Percentiles rank a stretch among this genome's conserved stretches.
phyloP scores from a whole-genome alignment of 2,329 filamentous ascomycete species.

The Aspergillus sergii region DNA sequence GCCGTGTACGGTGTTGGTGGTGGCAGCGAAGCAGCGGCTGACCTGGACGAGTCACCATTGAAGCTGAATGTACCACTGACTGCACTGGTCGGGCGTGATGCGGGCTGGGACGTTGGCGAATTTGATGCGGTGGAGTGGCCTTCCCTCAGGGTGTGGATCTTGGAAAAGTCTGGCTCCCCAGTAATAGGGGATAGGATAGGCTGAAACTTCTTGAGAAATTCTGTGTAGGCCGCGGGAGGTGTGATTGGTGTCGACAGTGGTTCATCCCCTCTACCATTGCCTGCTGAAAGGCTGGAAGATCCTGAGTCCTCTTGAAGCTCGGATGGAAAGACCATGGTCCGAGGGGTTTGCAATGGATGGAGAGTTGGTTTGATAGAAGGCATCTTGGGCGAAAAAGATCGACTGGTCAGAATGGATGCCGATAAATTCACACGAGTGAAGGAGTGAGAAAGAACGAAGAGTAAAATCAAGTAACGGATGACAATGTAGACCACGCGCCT shows the following conservation, averaged over 20 bases:
- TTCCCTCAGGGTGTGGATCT: constrained; percentile 25
- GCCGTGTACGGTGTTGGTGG: constrained; percentile 63
- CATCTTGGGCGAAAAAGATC: constrained; percentile 23
- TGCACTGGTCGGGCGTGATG: constrained; percentile 44
- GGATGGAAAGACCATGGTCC: constrained; percentile 51
- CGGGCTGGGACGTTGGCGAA: constrained; percentile 39
- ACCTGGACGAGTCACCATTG: constrained; percentile 55
- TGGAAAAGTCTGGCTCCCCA: constrained; percentile 57
- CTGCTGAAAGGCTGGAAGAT: constrained; percentile 59
- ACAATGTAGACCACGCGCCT: constrained; percentile 8
- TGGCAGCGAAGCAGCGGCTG: constrained; percentile 61
- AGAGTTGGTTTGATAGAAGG: constrained; percentile 40
- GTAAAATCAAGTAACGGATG: not conserved
- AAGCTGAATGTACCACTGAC: constrained; percentile 51
- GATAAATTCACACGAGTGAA: not conserved
- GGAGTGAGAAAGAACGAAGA: not conserved
- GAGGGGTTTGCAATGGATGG: constrained; percentile 48
- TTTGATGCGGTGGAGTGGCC: constrained; percentile 19
- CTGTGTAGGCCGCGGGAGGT: constrained; percentile 84
- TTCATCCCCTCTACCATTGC: constrained; percentile 55
- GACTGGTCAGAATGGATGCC: not conserved
- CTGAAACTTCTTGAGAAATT: constrained; percentile 84
- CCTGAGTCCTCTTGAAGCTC: constrained; percentile 61
- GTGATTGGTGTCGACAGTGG: constrained; percentile 81
- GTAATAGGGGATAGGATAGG: constrained; percentile 68